Conservation (phyloP, 2,329 filamentous ascomycete species). For the Pseudocercospora fuligena region DNA sequence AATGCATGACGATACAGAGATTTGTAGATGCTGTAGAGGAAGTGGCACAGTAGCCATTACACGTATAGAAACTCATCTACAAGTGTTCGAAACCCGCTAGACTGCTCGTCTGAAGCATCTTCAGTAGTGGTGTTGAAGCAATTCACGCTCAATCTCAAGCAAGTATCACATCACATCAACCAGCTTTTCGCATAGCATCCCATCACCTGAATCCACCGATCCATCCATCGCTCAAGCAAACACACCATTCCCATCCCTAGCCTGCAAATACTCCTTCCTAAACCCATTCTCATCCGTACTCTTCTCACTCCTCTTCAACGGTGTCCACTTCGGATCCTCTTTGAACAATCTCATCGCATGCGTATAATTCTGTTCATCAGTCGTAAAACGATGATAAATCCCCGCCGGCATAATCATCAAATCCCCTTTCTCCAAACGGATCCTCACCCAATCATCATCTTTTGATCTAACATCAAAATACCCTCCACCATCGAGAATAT, state of each 20-base stretch:
- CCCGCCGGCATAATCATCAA: slow-evolving; percentile 91
- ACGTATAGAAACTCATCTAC: too few species aligned
- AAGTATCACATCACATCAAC: too few species aligned
- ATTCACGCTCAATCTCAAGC: background rate
- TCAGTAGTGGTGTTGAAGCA: background rate
- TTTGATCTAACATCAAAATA: slow-evolving; percentile 91
- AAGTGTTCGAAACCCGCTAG: too few species aligned
- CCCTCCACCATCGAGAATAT: slow-evolving; percentile 84
- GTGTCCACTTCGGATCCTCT: slow-evolving; percentile 98
- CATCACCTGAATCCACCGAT: background rate
- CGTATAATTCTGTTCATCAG: slow-evolving; percentile 88
- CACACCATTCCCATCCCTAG: slow-evolving; percentile 22
- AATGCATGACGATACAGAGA: background rate
- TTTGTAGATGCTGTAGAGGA: background rate
- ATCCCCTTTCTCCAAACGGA: slow-evolving; percentile 82
- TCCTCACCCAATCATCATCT: slow-evolving; percentile 86
- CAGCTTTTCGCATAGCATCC: too few species aligned
- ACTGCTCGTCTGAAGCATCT: too few species aligned
- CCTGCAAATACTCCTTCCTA: slow-evolving; percentile 75
- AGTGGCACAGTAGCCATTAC: background rate
- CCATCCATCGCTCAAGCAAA: slow-evolving; percentile 10
- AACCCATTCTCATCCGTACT: slow-evolving; percentile 80
- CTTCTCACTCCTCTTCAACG: slow-evolving; percentile 72
- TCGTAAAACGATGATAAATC: slow-evolving; percentile 98
- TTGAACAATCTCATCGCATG: slow-evolving; percentile 97